A percentile compares a stretch with the other conserved stretches of the same genome.
phyloP scores from a whole-genome alignment of 1,284 basidiomycete genomes.

The Vanrija pseudolonga region DNA sequence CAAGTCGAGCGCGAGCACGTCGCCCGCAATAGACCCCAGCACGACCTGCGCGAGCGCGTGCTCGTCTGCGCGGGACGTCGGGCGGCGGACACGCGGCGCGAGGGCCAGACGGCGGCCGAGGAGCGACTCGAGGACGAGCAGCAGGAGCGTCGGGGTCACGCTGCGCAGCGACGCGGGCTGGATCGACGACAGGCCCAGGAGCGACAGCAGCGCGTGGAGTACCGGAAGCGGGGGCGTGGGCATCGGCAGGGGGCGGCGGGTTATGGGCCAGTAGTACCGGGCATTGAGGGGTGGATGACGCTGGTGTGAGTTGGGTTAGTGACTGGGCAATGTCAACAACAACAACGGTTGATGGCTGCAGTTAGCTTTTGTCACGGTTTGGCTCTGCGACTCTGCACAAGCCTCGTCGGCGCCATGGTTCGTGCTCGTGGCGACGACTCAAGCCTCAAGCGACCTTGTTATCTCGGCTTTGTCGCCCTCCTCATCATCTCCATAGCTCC shows the following conservation, averaged over 20 bases:
- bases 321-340: too few species aligned
- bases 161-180: conserved; percentile 14
- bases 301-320: too few species aligned
- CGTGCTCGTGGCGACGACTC: too few species aligned
- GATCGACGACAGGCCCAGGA: conserved; percentile 16
- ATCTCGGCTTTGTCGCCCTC: too few species aligned
- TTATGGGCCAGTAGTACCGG: neutral
- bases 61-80: conserved; percentile 16
- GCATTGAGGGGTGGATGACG: too few species aligned
- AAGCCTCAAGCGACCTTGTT: too few species aligned
- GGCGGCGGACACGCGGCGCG: conserved; percentile 9
- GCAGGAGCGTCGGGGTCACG: conserved; percentile 29
- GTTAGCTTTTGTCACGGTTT: too few species aligned
- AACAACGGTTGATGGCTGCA: too few species aligned
- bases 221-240: conserved; percentile 25
- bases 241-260: conserved; percentile 13
- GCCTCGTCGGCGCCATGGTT: too few species aligned
- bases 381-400: too few species aligned
- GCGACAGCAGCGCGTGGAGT: conserved; percentile 21
- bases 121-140: conserved; percentile 25
- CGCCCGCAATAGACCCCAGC: conserved; percentile 28
- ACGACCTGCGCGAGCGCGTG: conserved; percentile 26
- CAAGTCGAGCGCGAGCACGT: conserved; percentile 28
- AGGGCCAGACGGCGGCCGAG: conserved; percentile 16
- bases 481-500: too few species aligned